These are phyloP conservation scores for Fusarium humuli DNA, from an alignment of 2,329 filamentous ascomycete genomes.

Conservation along the genomic window DNA sequence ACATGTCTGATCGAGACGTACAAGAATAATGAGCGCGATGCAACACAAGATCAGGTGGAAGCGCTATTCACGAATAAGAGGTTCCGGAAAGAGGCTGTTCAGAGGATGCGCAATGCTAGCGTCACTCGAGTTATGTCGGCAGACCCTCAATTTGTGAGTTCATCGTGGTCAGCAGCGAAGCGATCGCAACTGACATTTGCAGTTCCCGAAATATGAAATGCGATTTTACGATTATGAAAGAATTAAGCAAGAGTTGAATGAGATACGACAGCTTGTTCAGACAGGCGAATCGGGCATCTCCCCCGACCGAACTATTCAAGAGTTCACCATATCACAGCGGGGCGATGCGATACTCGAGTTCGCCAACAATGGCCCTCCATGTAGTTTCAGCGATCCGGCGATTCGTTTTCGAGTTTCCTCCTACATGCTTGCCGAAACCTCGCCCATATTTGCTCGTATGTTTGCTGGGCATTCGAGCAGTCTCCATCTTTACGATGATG, in stretches of 20 bases:
- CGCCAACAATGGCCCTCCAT: conserved; percentile 55
- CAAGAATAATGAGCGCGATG: conserved; percentile 58
- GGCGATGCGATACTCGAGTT: conserved; percentile 67
- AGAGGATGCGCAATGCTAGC: conserved; percentile 60
- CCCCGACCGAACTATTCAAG: conserved; percentile 54
- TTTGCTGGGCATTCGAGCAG: conserved; percentile 53
- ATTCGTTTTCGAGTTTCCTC: conserved; percentile 65
- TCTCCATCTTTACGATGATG: conserved; percentile 52
- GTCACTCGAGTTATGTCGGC: conserved; percentile 58
- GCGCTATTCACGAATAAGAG: conserved; percentile 56
- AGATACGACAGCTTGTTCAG: conserved; percentile 56
- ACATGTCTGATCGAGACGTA: conserved; percentile 59
- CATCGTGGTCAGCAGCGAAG: background rate
- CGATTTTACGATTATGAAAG: conserved; percentile 61
- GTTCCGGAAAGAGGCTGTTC: conserved; percentile 57
- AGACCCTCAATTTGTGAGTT: conserved; percentile 57
- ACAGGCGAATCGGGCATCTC: conserved; percentile 56
- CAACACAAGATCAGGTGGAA: conserved; percentile 57
- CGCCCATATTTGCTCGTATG: conserved; percentile 63
- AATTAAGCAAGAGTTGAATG: conserved; percentile 56
- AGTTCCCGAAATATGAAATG: conserved; percentile 60
- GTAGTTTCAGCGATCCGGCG: conserved; percentile 51
- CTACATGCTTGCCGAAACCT: conserved; percentile 62
- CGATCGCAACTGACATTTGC: conserved; percentile 15
- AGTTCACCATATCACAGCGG: conserved; percentile 57